A percentile compares a stretch with the other conserved stretches of the same genome.
Conservation (phyloP, 257 asterid genomes). For the Penstemon barbatus region DNA sequence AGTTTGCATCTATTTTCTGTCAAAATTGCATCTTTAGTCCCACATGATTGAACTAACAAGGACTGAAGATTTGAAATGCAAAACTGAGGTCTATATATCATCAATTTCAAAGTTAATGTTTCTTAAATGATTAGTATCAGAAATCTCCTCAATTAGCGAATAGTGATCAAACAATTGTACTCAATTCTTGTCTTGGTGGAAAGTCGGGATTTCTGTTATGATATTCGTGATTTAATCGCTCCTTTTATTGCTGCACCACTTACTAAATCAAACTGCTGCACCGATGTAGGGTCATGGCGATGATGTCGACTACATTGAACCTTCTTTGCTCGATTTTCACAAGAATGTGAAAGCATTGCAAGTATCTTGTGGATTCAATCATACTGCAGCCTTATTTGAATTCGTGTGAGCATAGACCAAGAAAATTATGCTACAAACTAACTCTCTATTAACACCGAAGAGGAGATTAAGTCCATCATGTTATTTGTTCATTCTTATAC, state of each 20-base stretch:
- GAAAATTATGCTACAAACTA: not conserved
- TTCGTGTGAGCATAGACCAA: not conserved
- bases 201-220: not conserved
- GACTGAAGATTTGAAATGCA: not conserved
- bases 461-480: not conserved
- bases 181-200: not conserved
- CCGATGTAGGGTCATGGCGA: slow-evolving; percentile 71
- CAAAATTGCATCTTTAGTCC: not conserved
- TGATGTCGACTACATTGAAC: slow-evolving; percentile 74
- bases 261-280: not conserved
- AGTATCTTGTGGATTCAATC: slow-evolving; percentile 92
- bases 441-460: not conserved
- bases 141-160: not conserved
- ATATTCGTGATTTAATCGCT: not conserved
- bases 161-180: not conserved
- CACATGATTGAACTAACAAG: not conserved
- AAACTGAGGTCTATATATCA: too few species aligned
- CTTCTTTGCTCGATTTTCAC: slow-evolving; percentile 48
- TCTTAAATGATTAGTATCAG: not conserved
- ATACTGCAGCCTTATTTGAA: slow-evolving; percentile 73
- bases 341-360: slow-evolving; percentile 50
- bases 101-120: not conserved
- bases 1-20: not conserved
- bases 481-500: not conserved
- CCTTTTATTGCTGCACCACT: not conserved